phyloP scores from a whole-genome alignment of 805 yeast genomes.

The Metschnikowia kofuensis region DNA sequence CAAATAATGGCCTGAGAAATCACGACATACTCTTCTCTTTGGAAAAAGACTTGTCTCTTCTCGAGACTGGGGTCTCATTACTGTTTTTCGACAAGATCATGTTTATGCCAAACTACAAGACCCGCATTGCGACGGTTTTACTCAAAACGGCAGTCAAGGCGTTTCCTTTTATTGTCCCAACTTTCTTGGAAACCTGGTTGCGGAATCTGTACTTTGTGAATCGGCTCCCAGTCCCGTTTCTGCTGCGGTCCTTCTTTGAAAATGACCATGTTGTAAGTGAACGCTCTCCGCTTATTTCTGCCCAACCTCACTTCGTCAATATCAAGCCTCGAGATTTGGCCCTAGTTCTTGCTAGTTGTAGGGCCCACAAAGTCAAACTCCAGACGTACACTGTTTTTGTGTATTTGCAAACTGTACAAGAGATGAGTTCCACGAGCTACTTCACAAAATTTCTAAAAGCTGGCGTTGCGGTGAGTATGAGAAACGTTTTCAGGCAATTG shows the following conservation, averaged over 20 bases:
- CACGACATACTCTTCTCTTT: not conserved
- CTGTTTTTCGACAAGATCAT: conserved; percentile 1
- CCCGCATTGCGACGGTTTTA: not conserved
- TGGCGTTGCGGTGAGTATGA: conserved; percentile 8
- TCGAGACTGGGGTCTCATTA: conserved; percentile 4
- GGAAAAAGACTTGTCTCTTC: conserved; percentile 6
- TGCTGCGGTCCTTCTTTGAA: conserved; percentile 6
- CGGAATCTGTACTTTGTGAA: conserved; percentile 8
- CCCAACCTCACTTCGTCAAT: conserved; percentile 5
- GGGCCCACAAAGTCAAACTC: conserved; percentile 7
- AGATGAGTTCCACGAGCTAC: conserved; percentile 5
- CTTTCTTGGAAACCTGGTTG: conserved; percentile 7
- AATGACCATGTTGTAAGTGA: conserved; percentile 5
- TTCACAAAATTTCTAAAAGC: conserved; percentile 6
- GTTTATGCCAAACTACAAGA: conserved; percentile 4
- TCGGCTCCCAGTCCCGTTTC: conserved; percentile 7
- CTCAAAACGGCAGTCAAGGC: not conserved
- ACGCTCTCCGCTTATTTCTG: conserved; percentile 6
- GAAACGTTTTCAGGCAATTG: conserved; percentile 2
- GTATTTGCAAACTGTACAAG: conserved; percentile 8
- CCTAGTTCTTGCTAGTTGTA: conserved; percentile 1
- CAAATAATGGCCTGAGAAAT: too few relatives aligned
- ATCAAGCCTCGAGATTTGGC: not conserved
- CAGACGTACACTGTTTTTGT: conserved; percentile 4
- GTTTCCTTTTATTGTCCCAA: conserved; percentile 8